phyloP scores from a whole-genome alignment of 371 early-diverging fungal genomes.

The Umbelopsis sp. region DNA sequence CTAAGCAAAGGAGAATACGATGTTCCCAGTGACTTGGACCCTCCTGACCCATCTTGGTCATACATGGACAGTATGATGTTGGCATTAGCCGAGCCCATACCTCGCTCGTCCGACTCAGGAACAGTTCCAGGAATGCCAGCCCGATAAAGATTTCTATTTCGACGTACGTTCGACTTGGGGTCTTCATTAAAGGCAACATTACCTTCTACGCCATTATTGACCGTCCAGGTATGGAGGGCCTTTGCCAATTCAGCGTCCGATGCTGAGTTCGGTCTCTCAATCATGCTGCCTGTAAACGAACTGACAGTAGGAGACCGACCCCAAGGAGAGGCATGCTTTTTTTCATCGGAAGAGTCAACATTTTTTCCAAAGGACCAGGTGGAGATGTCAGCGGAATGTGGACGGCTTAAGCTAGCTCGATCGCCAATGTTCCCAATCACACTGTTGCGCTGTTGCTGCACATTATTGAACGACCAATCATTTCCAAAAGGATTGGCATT shows the following conservation, averaged over 20 bases:
- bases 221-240: slow-evolving; percentile 19
- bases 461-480: slow-evolving; percentile 20
- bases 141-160: slow-evolving; percentile 36
- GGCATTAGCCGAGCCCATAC: slow-evolving; percentile 29
- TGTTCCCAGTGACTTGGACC: neutral
- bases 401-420: slow-evolving; percentile 35
- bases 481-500: slow-evolving; percentile 25
- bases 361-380: slow-evolving; percentile 56
- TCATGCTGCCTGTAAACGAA: slow-evolving; percentile 32
- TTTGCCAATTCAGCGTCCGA: slow-evolving; percentile 40
- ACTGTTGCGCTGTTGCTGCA: slow-evolving; percentile 11
- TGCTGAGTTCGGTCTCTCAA: slow-evolving; percentile 50
- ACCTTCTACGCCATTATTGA: slow-evolving; percentile 26
- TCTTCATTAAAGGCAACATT: slow-evolving; percentile 34
- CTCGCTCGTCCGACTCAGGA: slow-evolving; percentile 52
- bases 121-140: slow-evolving; percentile 58
- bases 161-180: slow-evolving; percentile 37
- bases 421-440: slow-evolving; percentile 37
- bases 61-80: slow-evolving; percentile 54
- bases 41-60: slow-evolving; percentile 21
- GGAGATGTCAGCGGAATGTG: slow-evolving; percentile 67
- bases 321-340: slow-evolving; percentile 18
- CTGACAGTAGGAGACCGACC: slow-evolving; percentile 35
- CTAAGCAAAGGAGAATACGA: slow-evolving; percentile 20
- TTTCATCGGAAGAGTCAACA: slow-evolving; percentile 9